Conservation (phyloP, 768 basidiomycete genomes). For the Daedalea quercina region DNA sequence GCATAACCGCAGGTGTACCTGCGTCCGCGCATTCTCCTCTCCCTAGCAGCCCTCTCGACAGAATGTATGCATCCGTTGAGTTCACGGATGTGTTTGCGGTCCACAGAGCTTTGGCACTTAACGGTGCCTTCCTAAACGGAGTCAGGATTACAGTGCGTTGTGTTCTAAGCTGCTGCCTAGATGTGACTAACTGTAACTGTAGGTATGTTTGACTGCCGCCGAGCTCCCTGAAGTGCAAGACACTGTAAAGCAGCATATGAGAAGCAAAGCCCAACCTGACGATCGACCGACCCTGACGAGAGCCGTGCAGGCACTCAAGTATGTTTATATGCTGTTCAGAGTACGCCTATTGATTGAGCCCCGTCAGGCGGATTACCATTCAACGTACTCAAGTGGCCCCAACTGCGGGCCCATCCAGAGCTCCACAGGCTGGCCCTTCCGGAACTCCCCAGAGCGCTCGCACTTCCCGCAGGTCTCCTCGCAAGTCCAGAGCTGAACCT, state of each 20-base stretch:
- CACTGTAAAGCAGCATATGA: constrained; percentile 1
- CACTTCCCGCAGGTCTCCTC: not conserved
- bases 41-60: not conserved
- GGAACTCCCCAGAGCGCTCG: not conserved
- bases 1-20: constrained; percentile 23
- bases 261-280: not conserved
- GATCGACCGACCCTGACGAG: not conserved
- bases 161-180: not conserved
- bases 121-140: constrained; percentile 31
- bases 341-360: not conserved
- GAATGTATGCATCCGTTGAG: constrained; percentile 45
- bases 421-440: not conserved
- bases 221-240: constrained; percentile 26
- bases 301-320: not conserved
- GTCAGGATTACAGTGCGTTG: constrained; percentile 35
- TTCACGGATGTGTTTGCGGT: constrained; percentile 34
- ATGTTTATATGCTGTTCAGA: not conserved
- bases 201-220: constrained; percentile 16
- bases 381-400: not conserved
- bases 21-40: not conserved
- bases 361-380: constrained; percentile 1
- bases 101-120: constrained; percentile 33
- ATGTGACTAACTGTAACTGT: not conserved
- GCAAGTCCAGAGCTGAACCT: not conserved
- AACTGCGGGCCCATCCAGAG: not conserved